These are phyloP conservation scores for Alectoria sarmentosa DNA, from an alignment of 495 filamentous ascomycete genomes.

Conservation along the genomic window DNA sequence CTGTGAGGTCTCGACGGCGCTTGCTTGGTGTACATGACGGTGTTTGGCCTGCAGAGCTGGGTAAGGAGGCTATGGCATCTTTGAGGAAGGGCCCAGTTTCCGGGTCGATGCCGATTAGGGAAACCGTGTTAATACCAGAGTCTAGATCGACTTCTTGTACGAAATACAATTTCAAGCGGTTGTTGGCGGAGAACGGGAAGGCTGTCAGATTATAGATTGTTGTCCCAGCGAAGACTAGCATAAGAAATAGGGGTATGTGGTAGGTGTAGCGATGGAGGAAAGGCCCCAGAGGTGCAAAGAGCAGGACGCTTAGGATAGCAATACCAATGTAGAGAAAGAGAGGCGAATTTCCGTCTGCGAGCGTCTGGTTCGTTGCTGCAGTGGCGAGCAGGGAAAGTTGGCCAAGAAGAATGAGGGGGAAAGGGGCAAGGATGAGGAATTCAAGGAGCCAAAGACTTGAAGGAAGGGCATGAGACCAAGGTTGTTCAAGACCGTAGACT, in stretches of 20 bases:
- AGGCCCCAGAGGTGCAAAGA: slow-evolving; percentile 72
- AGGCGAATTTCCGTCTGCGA: slow-evolving; percentile 62
- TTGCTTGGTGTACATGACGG: slow-evolving; percentile 44
- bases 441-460: slow-evolving; percentile 82
- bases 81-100: slow-evolving; percentile 53
- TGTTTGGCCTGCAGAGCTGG: slow-evolving; percentile 58
- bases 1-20: slow-evolving; percentile 39
- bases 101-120: slow-evolving; percentile 55
- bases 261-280: slow-evolving; percentile 83
- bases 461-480: slow-evolving; percentile 73
- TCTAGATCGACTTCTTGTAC: slow-evolving; percentile 74
- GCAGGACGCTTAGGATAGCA: slow-evolving; percentile 56
- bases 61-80: slow-evolving; percentile 57
- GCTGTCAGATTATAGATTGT: slow-evolving; percentile 80
- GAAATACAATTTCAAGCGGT: slow-evolving; percentile 82
- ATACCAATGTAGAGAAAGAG: slow-evolving; percentile 65
- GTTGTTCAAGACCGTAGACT: slow-evolving; percentile 72
- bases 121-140: slow-evolving; percentile 57
- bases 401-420: slow-evolving; percentile 64
- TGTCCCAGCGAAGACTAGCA: slow-evolving; percentile 67
- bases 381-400: slow-evolving; percentile 70
- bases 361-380: slow-evolving; percentile 68
- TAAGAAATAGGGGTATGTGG: slow-evolving; percentile 70
- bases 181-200: slow-evolving; percentile 78
- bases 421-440: slow-evolving; percentile 71